Conservation (phyloP, 1,139 yeast species). For the Suhomyces yuchorum region DNA sequence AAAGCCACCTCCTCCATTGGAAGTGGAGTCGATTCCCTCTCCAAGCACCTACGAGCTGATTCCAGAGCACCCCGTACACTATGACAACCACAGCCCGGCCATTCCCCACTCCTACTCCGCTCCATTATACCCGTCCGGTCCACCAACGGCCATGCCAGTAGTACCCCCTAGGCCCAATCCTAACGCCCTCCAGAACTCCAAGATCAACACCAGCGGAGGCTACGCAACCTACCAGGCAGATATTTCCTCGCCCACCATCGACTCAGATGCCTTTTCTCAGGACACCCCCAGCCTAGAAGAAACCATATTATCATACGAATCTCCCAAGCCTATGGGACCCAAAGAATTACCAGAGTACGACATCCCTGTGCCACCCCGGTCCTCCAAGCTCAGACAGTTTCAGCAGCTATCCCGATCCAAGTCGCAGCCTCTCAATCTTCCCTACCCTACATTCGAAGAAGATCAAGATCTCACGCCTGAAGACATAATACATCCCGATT, state of each 20-base stretch:
- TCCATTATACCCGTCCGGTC: neutral
- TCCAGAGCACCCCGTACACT: neutral
- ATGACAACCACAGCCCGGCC: neutral
- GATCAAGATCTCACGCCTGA: slow-evolving; percentile 1
- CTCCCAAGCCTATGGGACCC: slow-evolving; percentile 49
- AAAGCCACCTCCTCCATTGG: slow-evolving; percentile 33
- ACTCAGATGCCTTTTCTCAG: neutral
- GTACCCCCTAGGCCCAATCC: slow-evolving; percentile 9
- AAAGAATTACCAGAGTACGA: slow-evolving; percentile 41
- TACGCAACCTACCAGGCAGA: neutral
- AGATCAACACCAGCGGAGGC: neutral
- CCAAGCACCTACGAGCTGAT: neutral
- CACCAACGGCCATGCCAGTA: slow-evolving; percentile 1
- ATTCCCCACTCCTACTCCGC: neutral
- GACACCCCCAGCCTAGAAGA: slow-evolving; percentile 8
- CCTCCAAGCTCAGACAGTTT: slow-evolving; percentile 14
- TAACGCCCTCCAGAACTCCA: neutral
- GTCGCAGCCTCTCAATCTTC: slow-evolving; percentile 13
- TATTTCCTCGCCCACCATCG: neutral
- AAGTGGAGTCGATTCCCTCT: neutral
- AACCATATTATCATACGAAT: slow-evolving; percentile 19
- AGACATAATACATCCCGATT: slow-evolving; percentile 4
- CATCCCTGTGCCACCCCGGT: slow-evolving; percentile 1
- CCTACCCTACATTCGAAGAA: slow-evolving; percentile 13
- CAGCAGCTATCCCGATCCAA: slow-evolving; percentile 18